Conservation (phyloP, 78 protist species). For the Dictyostelium purpureum region DNA sequence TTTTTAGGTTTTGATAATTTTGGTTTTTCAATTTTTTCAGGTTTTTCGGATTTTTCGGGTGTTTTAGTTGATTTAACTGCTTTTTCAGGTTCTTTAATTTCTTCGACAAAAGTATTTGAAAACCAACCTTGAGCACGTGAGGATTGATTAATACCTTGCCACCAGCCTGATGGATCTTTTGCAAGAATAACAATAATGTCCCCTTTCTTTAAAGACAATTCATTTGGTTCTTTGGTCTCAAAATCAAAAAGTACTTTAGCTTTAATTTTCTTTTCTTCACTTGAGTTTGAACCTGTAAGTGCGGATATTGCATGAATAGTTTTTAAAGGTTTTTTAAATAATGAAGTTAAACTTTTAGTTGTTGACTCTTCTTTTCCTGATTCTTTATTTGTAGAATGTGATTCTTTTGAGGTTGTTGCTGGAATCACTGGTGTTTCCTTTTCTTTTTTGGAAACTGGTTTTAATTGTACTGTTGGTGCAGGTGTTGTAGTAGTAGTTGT, state of each 20-base stretch:
- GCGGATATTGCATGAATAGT: constrained; percentile 31
- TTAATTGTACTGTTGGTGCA: not conserved
- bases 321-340: constrained; percentile 67
- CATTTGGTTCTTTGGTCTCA: constrained; percentile 48
- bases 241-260: constrained; percentile 44
- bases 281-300: not conserved
- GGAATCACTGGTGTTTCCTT: not conserved
- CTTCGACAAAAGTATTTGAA: constrained; percentile 62
- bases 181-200: constrained; percentile 22
- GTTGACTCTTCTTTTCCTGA: not conserved
- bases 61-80: not conserved
- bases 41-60: not conserved
- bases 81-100: constrained; percentile 18
- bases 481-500: constrained; percentile 14
- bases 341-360: not conserved
- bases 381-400: not conserved
- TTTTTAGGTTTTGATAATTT: not conserved
- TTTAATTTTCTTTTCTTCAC: not conserved
- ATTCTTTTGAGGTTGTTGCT: not conserved
- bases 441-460: not conserved
- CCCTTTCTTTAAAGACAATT: constrained; percentile 48
- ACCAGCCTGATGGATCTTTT: constrained; percentile 67
- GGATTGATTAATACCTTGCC: constrained; percentile 75
- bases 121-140: constrained; percentile 52
- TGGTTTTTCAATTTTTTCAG: not conserved